Conservation (phyloP, 495 filamentous ascomycete genomes). For the Chaetomidium leptoderma region DNA sequence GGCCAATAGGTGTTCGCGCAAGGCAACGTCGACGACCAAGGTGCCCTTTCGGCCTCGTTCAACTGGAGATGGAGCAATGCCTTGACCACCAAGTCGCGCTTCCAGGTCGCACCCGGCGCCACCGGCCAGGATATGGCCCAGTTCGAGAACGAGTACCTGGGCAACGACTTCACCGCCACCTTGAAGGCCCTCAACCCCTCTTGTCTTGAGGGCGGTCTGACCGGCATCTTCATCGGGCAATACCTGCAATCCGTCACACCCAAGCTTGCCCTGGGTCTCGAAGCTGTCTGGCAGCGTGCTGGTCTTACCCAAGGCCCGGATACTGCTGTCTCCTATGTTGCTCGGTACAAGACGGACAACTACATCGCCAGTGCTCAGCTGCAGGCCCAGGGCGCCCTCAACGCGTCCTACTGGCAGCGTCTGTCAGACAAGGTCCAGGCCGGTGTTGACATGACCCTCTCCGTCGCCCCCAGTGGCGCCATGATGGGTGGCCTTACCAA, state of each 20-base stretch:
- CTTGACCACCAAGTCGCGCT: slow-evolving; percentile 76
- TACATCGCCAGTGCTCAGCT: slow-evolving; percentile 89
- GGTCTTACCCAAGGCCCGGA: slow-evolving; percentile 75
- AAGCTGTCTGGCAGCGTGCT: slow-evolving; percentile 87
- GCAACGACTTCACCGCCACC: slow-evolving; percentile 84
- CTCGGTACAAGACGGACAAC: slow-evolving; percentile 79
- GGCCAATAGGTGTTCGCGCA: slow-evolving; percentile 85
- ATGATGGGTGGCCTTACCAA: slow-evolving; percentile 70
- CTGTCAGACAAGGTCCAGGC: slow-evolving; percentile 95
- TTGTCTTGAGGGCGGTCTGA: slow-evolving; percentile 80
- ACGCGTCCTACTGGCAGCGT: slow-evolving; percentile 90
- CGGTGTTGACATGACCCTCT: slow-evolving; percentile 89
- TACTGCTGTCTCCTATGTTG: slow-evolving; percentile 79
- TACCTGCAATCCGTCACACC: slow-evolving; percentile 93
- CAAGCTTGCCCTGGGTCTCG: slow-evolving; percentile 79
- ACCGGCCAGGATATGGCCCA: slow-evolving; percentile 68
- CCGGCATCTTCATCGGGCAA: slow-evolving; percentile 89
- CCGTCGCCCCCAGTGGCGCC: slow-evolving; percentile 63
- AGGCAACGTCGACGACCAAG: slow-evolving; percentile 89
- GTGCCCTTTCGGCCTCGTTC: slow-evolving; percentile 71
- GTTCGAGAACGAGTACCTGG: slow-evolving; percentile 89
- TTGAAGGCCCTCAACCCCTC: slow-evolving; percentile 94
- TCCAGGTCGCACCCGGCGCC: slow-evolving; percentile 68
- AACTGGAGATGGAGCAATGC: slow-evolving; percentile 81
- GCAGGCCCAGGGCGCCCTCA: slow-evolving; percentile 75